These are phyloP conservation scores for Kodamaea sp. DNA, from an alignment of 1,139 yeast genomes.

Conservation along the genomic window DNA sequence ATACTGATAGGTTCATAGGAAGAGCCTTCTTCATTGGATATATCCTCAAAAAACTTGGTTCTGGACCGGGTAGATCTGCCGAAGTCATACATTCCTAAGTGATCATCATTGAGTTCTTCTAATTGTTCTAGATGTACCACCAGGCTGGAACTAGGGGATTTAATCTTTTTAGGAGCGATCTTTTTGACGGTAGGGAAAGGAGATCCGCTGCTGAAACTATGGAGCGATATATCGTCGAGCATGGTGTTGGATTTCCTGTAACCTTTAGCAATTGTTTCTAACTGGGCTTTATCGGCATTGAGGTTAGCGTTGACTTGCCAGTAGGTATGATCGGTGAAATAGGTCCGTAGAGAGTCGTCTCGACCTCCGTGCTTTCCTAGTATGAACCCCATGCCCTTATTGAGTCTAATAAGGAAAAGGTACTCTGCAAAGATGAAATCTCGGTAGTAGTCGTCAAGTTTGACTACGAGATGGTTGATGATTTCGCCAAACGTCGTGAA, in stretches of 20 bases:
- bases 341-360: constrained; percentile 11
- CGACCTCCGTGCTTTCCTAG: constrained; percentile 11
- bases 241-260: too few relatives aligned
- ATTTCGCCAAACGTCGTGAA: constrained; percentile 9
- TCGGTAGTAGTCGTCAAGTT: constrained; percentile 6
- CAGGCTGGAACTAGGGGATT: too few relatives aligned
- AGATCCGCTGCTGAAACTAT: too few relatives aligned
- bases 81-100: neutral
- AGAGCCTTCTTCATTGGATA: constrained; percentile 2
- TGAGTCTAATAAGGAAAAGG: constrained; percentile 11
- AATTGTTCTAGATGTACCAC: too few relatives aligned
- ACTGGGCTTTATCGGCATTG: constrained; percentile 6
- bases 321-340: constrained; percentile 7
- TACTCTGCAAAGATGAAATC: constrained; percentile 12
- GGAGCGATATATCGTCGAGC: too few relatives aligned
- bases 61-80: constrained; percentile 5
- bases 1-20: constrained; percentile 6
- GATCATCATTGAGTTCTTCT: too few relatives aligned
- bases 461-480: constrained; percentile 8
- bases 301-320: constrained; percentile 10
- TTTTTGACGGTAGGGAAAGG: too few relatives aligned
- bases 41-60: too few relatives aligned
- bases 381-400: constrained; percentile 9
- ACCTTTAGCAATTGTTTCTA: too few relatives aligned
- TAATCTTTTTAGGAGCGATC: too few relatives aligned